Evolutionary conservation across 371 early-diverging fungal species (phyloP), one percentile per base, ranked within the genome.

Genomic region (Thermomucor indicae-seudaticae): DNA sequence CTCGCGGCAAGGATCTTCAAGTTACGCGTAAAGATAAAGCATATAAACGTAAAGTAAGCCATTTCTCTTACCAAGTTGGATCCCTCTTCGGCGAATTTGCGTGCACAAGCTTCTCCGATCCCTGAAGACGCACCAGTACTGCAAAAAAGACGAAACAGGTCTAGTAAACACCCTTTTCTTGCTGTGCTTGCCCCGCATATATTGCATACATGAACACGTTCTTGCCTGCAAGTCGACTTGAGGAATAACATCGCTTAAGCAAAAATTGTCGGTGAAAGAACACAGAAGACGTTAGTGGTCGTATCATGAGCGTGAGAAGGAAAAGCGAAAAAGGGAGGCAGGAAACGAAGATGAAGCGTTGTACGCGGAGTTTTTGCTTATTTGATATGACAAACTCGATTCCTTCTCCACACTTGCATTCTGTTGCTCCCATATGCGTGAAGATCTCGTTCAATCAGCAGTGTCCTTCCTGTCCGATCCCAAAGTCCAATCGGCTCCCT

Each of bases 381-480:
- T n/a, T n/a, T n/a, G n/a, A n/a, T n/a, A n/a, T n/a, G n/a, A n/a
- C n/a, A n/a, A n/a, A n/a, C n/a, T n/a, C n/a, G n/a, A 8, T 10
- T 44, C 44, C 28, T 44, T 48, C 37, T 0, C 0, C 48, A 29
- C 42, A 16, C 31, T n/a, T 29, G 7, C 23, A 42, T 30, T 19
- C 14, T 12, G 4, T 19, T 24, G 35, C 29, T 22, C 17, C 25
- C 47, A 19, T 20, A 79, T 74, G 65, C 85, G 91, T 55, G 88
- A 88, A 64, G 95, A 95, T 49, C 75, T 94, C 30, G 75, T 98
- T 57, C 69, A 75, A 24, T 82, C 86, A 1, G 98, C 98, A 3
- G 89, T 95, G 51, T 87, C 88, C 39, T 98, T 98, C 66, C 80
- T 98, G 34, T 65, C 75, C 30, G 96, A 97, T 65, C 91, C 96